These are phyloP conservation scores for Mollisiaceae sp. DNA, from an alignment of 2,329 filamentous ascomycete species.

Conservation along the genomic window DNA sequence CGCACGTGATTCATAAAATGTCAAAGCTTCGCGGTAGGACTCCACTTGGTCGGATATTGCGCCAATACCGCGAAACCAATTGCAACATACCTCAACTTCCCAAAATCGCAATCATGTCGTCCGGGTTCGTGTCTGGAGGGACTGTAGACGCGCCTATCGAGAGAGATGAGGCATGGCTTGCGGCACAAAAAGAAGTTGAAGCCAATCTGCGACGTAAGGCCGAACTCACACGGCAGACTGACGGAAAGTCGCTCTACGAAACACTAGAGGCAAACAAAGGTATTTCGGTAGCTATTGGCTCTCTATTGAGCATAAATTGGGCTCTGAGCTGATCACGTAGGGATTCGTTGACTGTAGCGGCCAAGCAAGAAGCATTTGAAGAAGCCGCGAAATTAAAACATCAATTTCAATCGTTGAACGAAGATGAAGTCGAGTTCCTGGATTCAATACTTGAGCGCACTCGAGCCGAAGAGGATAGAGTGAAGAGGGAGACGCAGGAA, in stretches of 20 bases:
- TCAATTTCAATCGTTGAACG: slow-evolving; percentile 78
- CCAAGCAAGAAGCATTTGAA: slow-evolving; percentile 83
- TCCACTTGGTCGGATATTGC: neutral
- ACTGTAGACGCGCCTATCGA: slow-evolving; percentile 50
- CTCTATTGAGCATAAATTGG: slow-evolving; percentile 6
- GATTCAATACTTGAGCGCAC: slow-evolving; percentile 59
- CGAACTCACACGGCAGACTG: slow-evolving; percentile 47
- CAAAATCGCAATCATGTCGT: slow-evolving; percentile 46
- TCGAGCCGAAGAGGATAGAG: slow-evolving; percentile 58
- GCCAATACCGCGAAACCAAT: neutral
- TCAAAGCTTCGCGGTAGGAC: no score
- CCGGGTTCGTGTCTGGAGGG: slow-evolving; percentile 57
- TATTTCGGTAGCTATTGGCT: slow-evolving; percentile 41
- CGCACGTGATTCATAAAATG: neutral
- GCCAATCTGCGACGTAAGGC: slow-evolving; percentile 39
- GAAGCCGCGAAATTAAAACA: slow-evolving; percentile 74
- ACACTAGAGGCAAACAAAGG: slow-evolving; percentile 83
- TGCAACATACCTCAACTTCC: neutral
- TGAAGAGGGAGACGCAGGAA: slow-evolving; percentile 60
- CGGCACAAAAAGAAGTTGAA: slow-evolving; percentile 46
- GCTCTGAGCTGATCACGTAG: slow-evolving; percentile 42
- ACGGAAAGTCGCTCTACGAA: slow-evolving; percentile 70
- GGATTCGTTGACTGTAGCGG: slow-evolving; percentile 54
- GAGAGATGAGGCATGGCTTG: slow-evolving; percentile 44
- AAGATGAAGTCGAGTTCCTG: slow-evolving; percentile 79